Base-by-base conservation (phyloP, 2,329 filamentous ascomycete species). In the Aspergillus sp. region DNA sequence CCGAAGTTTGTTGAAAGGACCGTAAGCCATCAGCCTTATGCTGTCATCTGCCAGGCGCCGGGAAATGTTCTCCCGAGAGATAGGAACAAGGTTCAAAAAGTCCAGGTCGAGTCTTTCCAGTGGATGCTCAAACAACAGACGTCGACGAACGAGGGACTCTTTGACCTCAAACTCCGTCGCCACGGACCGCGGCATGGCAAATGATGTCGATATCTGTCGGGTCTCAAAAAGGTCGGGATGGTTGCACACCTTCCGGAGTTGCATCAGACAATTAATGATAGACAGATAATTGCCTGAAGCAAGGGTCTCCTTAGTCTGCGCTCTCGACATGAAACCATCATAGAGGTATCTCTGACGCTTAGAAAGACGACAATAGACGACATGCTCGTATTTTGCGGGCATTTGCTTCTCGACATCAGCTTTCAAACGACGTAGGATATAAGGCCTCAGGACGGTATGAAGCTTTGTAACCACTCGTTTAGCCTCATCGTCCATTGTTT, bases 361-460 rank as follows among this genome's bases (percentile, higher is more conserved):
- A 5, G 93, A 97, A 4, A 99, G 79, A 42, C 93, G 88, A 71
- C 94, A 99, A 65, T 96, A 92, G 58, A 97, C 89, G 17, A 99
- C 91, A 66, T 97, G 92, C 71, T 99, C 95, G 66, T 96, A 96
- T 71, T 99, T 99, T 56, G 85, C 92, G 0, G 95, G 94, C 89
- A 99, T 96, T 69, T 99, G 94, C 75, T 97, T 97, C 75, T 99
- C 95, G 5, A 99, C 94, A 66, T 99, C 94, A 42, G 91, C 89
- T 74, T 99, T 99, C 52, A 99, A 77, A 51, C 94, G 86, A 47
- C 94, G 87, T 5, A 99, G 80, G 10, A 99, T 81, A 66, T 97
- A 97, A 0, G 94, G 94, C 2, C 95, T 86, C 9, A 99, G 79
- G 19, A 97, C 91, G 60, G 95, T 91, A 75, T 99, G 95, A 4